These are phyloP conservation scores for Lecanicillium sp. DNA, from an alignment of 2,329 filamentous ascomycete species.

Conservation along the genomic window DNA sequence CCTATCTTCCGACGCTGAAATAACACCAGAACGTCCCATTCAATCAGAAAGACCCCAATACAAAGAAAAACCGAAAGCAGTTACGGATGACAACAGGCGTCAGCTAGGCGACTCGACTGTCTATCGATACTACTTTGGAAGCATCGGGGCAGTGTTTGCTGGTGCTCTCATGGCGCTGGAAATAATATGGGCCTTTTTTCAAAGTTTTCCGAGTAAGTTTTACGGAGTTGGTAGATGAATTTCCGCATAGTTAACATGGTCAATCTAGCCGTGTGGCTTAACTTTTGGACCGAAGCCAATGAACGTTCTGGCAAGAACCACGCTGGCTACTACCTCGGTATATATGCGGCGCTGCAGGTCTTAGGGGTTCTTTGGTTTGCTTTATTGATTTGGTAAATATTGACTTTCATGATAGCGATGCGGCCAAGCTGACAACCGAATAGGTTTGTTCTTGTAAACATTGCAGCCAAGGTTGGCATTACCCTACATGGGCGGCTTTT, in stretches of 20 bases:
- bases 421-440: background rate
- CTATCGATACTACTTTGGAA: slow-evolving; percentile 21
- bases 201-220: slow-evolving; percentile 22
- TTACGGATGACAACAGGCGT: slow-evolving; percentile 15
- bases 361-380: slow-evolving; percentile 15
- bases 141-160: slow-evolving; percentile 17
- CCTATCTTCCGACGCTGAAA: no score
- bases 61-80: slow-evolving; percentile 9
- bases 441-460: slow-evolving; percentile 20
- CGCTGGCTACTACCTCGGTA: slow-evolving; percentile 16
- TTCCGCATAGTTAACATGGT: no score
- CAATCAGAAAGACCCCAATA: slow-evolving; percentile 16
- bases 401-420: background rate
- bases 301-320: slow-evolving; percentile 1
- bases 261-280: slow-evolving; percentile 21
- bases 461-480: slow-evolving; percentile 19
- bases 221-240: no score
- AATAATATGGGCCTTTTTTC: slow-evolving; percentile 18
- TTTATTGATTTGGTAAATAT: slow-evolving; percentile 13
- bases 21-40: background rate
- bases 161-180: slow-evolving; percentile 14
- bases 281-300: slow-evolving; percentile 20
- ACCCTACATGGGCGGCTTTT: slow-evolving; percentile 16
- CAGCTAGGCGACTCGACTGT: slow-evolving; percentile 20
- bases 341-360: slow-evolving; percentile 17